Conservation (phyloP, 2,329 filamentous ascomycete genomes). For the Fusarium newnesense region DNA sequence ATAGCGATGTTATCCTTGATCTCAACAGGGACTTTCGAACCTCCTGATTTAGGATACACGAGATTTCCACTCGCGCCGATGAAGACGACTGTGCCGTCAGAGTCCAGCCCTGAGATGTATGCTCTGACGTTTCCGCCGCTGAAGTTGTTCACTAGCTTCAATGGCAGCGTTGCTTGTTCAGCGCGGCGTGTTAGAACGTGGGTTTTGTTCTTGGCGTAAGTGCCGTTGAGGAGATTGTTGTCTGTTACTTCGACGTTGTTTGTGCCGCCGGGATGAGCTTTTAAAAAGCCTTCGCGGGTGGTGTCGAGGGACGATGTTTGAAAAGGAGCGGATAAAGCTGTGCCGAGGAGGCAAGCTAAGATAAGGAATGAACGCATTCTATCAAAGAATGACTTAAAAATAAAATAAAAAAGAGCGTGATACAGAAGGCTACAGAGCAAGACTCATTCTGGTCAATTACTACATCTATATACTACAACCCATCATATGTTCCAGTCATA, state of each 20-base stretch:
- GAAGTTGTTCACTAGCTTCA: slow-evolving; percentile 58
- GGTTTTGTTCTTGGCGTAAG: slow-evolving; percentile 37
- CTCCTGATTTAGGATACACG: slow-evolving; percentile 55
- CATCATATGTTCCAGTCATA: slow-evolving; percentile 2
- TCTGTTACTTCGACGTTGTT: slow-evolving; percentile 50
- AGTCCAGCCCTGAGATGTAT: slow-evolving; percentile 59
- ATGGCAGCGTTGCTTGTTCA: slow-evolving; percentile 33
- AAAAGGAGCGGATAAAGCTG: slow-evolving; percentile 31
- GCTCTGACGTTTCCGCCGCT: slow-evolving; percentile 52
- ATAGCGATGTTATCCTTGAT: slow-evolving; percentile 56
- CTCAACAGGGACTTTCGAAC: slow-evolving; percentile 48
- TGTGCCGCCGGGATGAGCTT: slow-evolving; percentile 45
- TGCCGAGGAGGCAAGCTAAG: slow-evolving; percentile 33
- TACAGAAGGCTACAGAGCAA: neutral
- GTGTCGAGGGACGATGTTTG: slow-evolving; percentile 6
- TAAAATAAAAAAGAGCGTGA: slow-evolving; percentile 23
- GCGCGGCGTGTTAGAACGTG: neutral
- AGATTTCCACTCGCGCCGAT: slow-evolving; percentile 53
- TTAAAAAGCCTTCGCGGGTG: slow-evolving; percentile 44
- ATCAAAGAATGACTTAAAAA: slow-evolving; percentile 19
- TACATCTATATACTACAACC: slow-evolving; percentile 22
- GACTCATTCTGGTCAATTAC: neutral
- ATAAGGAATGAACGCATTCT: slow-evolving; percentile 42
- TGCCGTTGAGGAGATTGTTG: slow-evolving; percentile 54
- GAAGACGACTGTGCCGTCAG: slow-evolving; percentile 54